Percentiles rank a stretch among this genome's conserved stretches.
Conservation (phyloP, 129 eudicot species). For the Chrysanthemum makinoi region DNA sequence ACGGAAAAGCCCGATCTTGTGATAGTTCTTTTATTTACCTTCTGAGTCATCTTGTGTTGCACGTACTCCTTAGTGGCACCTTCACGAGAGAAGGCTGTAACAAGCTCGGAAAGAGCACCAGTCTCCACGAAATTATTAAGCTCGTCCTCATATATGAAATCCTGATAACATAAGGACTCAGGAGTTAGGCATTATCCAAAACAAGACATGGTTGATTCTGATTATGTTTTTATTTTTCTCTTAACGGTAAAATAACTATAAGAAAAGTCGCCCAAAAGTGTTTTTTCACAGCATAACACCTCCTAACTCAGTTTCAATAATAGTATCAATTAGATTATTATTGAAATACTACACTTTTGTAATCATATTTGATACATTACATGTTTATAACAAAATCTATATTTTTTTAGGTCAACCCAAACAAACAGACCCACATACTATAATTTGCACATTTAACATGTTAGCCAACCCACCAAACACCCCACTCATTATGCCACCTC, state of each 20-base stretch:
- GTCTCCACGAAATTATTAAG: slow-evolving; percentile 64
- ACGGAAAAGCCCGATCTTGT: not conserved
- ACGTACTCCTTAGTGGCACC: slow-evolving; percentile 94
- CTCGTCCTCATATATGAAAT: slow-evolving; percentile 82
- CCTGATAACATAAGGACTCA: slow-evolving; percentile 36
- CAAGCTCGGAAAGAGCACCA: slow-evolving; percentile 88
- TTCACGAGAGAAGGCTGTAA: slow-evolving; percentile 93
- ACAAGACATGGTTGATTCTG: not conserved
- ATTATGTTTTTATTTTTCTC: not conserved
- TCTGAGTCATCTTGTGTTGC: slow-evolving; percentile 89
- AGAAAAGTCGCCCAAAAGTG: not conserved
- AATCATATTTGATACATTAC: not conserved
- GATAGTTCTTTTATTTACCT: slow-evolving; percentile 35
- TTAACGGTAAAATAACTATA: not conserved
- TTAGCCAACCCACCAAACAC: not conserved
- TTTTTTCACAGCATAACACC: not conserved
- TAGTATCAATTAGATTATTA: not conserved
- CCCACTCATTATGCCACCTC: not conserved
- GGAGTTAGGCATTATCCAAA: slow-evolving; percentile 1
- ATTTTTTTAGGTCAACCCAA: not conserved
- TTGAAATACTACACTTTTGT: not conserved
- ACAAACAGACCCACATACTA: not conserved
- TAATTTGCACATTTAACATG: not conserved
- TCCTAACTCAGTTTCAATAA: not conserved
- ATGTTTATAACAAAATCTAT: not conserved